These are phyloP conservation scores for Penicillium diatomitis DNA, from an alignment of 495 filamentous ascomycete genomes.

Conservation along the genomic window DNA sequence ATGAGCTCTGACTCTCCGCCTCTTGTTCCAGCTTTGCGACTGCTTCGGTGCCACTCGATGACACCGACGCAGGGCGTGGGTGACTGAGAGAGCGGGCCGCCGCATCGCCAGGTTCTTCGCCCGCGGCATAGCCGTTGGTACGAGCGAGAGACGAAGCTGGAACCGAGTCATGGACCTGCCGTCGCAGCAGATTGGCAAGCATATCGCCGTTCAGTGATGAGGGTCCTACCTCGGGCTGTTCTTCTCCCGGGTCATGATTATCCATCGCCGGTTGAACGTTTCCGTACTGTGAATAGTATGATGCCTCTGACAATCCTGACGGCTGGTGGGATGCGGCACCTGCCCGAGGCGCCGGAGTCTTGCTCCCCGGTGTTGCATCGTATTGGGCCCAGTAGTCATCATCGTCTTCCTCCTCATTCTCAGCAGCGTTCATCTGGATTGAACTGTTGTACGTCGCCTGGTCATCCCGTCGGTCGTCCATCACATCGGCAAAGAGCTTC, in stretches of 20 bases:
- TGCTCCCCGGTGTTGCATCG: conserved; percentile 69
- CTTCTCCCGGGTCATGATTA: conserved; percentile 69
- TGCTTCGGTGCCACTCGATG: conserved; percentile 46
- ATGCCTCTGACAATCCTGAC: conserved; percentile 25
- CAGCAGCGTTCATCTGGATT: conserved; percentile 25
- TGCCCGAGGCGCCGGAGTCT: conserved; percentile 48
- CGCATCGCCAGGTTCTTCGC: conserved; percentile 10
- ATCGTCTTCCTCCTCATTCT: conserved; percentile 59
- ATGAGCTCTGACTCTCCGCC: conserved; percentile 54
- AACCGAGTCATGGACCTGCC: conserved; percentile 18
- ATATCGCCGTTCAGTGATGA: conserved; percentile 47
- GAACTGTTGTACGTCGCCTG: conserved; percentile 10
- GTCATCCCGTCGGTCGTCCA: conserved; percentile 12
- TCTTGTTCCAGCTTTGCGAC: conserved; percentile 60
- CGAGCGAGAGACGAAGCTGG: conserved; percentile 5
- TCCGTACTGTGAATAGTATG: conserved; percentile 80
- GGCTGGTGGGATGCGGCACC: conserved; percentile 23
- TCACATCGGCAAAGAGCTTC: conserved; percentile 30
- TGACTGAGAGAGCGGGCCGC: conserved; percentile 27
- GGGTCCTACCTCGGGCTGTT: conserved; percentile 35
- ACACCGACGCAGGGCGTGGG: conserved; percentile 39
- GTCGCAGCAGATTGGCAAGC: conserved; percentile 28
- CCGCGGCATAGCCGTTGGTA: conserved; percentile 17
- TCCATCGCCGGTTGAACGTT: conserved; percentile 89
- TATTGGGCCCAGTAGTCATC: conserved; percentile 94